Conservation (phyloP, 441 rosid species). For the Arabidopsis hybrid region DNA sequence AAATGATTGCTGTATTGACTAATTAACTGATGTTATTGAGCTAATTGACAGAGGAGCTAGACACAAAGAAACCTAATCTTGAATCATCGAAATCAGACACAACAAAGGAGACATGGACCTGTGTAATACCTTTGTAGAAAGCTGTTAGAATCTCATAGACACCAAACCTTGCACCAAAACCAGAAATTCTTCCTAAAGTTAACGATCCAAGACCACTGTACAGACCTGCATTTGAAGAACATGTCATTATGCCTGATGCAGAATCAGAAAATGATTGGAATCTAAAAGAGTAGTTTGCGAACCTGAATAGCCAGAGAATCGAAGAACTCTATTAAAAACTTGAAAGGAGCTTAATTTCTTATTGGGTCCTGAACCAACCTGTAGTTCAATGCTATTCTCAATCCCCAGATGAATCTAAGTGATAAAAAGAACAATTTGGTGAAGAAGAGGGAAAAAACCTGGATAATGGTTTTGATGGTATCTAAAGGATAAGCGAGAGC, state of each 20-base stretch:
- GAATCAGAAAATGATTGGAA: neutral
- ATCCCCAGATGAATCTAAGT: neutral
- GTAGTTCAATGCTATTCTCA: conserved; percentile 32
- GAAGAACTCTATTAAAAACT: conserved; percentile 62
- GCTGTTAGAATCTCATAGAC: conserved; percentile 81
- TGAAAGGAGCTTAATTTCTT: conserved; percentile 59
- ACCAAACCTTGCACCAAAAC: conserved; percentile 83
- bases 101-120: conserved; percentile 1
- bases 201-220: conserved; percentile 78
- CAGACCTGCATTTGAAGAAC: conserved; percentile 57
- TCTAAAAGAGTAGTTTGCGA: neutral
- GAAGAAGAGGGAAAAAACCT: conserved; percentile 52
- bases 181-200: conserved; percentile 65
- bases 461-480: conserved; percentile 76
- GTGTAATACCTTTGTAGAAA: conserved; percentile 67
- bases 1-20: neutral
- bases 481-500: conserved; percentile 84
- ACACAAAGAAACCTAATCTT: conserved; percentile 8
- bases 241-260: neutral
- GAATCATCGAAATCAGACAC: neutral
- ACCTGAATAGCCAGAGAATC: conserved; percentile 77
- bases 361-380: conserved; percentile 86
- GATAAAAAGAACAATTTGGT: neutral
- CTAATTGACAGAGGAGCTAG: conserved; percentile 1
- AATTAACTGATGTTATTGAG: conserved; percentile 4